Evolutionary conservation across 192 early-diverging fungal genomes (phyloP).

Genomic region (Coemansia sp.): DNA sequence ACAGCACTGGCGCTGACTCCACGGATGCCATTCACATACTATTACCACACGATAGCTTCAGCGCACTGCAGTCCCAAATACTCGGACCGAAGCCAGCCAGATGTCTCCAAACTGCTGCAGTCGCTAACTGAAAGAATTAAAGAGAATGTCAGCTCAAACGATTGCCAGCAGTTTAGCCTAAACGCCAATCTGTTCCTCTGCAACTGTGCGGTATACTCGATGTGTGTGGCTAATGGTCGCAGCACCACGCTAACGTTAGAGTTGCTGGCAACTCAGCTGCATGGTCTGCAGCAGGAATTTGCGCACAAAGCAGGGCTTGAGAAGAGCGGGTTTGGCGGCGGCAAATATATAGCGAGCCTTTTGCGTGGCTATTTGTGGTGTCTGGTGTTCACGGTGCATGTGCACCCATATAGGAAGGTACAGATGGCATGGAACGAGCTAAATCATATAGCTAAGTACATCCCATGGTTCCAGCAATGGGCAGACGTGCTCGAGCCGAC

Average conservation of each 20-base stretch:
- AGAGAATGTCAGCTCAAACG: neutral
- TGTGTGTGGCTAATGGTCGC: neutral
- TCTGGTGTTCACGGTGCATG: neutral
- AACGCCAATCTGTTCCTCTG: constrained; percentile 16
- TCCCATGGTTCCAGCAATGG: constrained; percentile 20
- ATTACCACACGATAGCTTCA: constrained; percentile 36
- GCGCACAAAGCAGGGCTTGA: neutral
- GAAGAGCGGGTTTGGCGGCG: neutral
- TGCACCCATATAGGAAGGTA: neutral
- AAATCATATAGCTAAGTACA: neutral
- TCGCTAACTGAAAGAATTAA: neutral
- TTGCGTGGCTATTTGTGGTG: constrained; percentile 40
- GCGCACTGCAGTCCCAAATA: constrained; percentile 15
- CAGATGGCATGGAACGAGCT: constrained; percentile 10
- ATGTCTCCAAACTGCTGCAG: constrained; percentile 2
- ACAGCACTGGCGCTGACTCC: constrained; percentile 24
- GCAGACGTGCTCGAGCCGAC: constrained; percentile 32
- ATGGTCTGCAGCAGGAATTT: constrained; percentile 9
- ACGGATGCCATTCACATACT: constrained; percentile 35
- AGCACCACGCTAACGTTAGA: neutral
- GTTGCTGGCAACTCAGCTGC: constrained; percentile 15
- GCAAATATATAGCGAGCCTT: constrained; percentile 5
- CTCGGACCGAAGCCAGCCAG: neutral
- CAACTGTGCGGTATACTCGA: constrained; percentile 23
- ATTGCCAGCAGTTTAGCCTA: constrained; percentile 2